These are phyloP conservation scores for Neurospora tetrasperma DNA, from an alignment of 495 filamentous ascomycete species.

Conservation along the genomic window DNA sequence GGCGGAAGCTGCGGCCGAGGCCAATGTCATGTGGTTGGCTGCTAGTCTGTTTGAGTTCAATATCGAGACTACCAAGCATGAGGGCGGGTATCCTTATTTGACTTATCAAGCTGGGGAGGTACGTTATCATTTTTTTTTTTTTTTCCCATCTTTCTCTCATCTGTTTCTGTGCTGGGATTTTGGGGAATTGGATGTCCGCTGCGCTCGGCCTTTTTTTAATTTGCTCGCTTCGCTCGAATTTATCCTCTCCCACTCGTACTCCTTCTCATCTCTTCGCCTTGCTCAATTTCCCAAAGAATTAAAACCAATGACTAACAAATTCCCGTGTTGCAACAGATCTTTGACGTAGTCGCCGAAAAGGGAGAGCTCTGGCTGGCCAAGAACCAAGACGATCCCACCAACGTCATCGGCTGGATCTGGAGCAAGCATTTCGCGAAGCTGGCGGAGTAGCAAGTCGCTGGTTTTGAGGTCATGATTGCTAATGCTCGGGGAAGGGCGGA, in stretches of 20 bases:
- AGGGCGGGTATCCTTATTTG: constrained; percentile 92
- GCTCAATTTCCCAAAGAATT: not conserved
- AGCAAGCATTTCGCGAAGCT: constrained; percentile 90
- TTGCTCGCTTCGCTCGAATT: constrained; percentile 5
- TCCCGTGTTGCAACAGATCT: constrained; percentile 41
- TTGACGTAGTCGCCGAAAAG: constrained; percentile 87
- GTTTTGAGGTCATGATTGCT: not conserved
- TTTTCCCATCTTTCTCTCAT: not conserved
- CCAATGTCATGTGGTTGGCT: constrained; percentile 66
- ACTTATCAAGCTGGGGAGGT: constrained; percentile 89
- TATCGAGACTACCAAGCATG: constrained; percentile 80
- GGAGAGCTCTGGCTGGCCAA: constrained; percentile 95
- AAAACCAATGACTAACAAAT: not conserved
- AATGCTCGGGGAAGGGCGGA: not conserved
- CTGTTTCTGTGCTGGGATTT: constrained; percentile 34
- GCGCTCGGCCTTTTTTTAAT: not conserved
- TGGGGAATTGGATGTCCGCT: constrained; percentile 70
- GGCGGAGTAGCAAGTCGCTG: constrained; percentile 36
- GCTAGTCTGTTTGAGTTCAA: constrained; percentile 95
- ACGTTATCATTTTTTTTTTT: constrained; percentile 13
- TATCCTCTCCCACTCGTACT: not conserved
- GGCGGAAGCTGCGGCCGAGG: not conserved
- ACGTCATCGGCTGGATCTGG: constrained; percentile 95
- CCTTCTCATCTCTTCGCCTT: not conserved
- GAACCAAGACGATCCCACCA: constrained; percentile 80